These are phyloP conservation scores for Salix brachista DNA, from an alignment of 345 rosid species.

Conservation along the genomic window DNA sequence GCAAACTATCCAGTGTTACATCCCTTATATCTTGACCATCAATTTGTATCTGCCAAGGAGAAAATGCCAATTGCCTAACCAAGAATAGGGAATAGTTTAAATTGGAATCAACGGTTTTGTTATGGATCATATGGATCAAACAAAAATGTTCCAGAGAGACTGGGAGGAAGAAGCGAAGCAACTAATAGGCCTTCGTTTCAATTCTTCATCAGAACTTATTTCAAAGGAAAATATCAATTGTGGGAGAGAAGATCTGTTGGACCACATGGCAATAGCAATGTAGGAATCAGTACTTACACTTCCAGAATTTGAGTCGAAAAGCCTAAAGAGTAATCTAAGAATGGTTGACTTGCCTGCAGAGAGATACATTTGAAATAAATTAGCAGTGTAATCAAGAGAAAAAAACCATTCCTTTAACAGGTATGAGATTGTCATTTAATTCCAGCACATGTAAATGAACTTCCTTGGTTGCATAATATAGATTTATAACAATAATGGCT, in stretches of 20 bases:
- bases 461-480: neutral
- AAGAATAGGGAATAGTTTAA: neutral
- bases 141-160: neutral
- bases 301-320: conserved; percentile 78
- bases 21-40: conserved; percentile 88
- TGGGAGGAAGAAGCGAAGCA: neutral
- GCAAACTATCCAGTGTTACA: conserved; percentile 66
- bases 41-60: conserved; percentile 51
- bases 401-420: neutral
- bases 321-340: conserved; percentile 85
- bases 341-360: conserved; percentile 94
- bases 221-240: neutral
- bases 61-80: neutral
- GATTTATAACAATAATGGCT: neutral
- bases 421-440: neutral
- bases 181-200: neutral
- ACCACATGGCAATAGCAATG: neutral
- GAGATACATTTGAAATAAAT: conserved; percentile 24
- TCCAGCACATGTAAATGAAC: neutral
- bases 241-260: neutral
- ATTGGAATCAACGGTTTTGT: neutral
- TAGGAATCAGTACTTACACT: conserved; percentile 47
- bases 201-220: neutral
- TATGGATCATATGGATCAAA: conserved; percentile 2
- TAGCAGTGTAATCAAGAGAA: conserved; percentile 3